Evolutionary conservation across 2,329 filamentous ascomycete genomes (phyloP), one percentile per base, ranked within the genome.

Genomic region (Aspergillus clavatus): DNA sequence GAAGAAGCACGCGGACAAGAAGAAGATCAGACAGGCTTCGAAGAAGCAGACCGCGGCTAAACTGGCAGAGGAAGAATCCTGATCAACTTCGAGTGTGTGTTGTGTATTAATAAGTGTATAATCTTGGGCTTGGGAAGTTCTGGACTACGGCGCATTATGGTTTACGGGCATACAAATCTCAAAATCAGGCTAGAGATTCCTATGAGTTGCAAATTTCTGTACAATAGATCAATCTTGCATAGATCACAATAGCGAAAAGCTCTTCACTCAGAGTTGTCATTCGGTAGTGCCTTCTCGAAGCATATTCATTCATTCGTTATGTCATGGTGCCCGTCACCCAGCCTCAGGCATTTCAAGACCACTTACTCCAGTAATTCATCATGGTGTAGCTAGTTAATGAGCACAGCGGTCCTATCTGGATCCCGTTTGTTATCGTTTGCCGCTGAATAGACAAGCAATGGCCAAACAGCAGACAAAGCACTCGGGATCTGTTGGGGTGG

Each of bases 1-100:
- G 68, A 66, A 72, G 60, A 72, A 71, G 47, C 63, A 71, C 46
- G 67, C 65, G 52, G 61, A 68, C 45, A 73, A 72, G 54, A 70
- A 68, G 53, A 70, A 61, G 57, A 38, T 62, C 28, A 67, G 68
- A 51, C 68, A 72, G 44, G 65, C 66, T 21, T 65, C 62, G 47
- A 69, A 70, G 53, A 64, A 69, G 45, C 58, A 67, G 41, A 41
- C 49, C 22, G 47, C 47, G 11, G 28, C 28, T 16, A 43, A 47
- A 10, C 16, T 40, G 28, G 10, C 38, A 23, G 26, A 42, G 16
- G 22, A 45, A 42, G 22, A 35, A 11, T 27, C n/a, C n/a, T n/a
- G n/a, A n/a, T n/a, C n/a, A n/a, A n/a, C n/a, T 12, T 27, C 40
- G 33, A 24, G 6, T 38, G 23, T 39, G 10, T 22, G 8, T 38